Conservation (phyloP, 495 filamentous ascomycete genomes). For the Pseudomonodictys pantanalensis region DNA sequence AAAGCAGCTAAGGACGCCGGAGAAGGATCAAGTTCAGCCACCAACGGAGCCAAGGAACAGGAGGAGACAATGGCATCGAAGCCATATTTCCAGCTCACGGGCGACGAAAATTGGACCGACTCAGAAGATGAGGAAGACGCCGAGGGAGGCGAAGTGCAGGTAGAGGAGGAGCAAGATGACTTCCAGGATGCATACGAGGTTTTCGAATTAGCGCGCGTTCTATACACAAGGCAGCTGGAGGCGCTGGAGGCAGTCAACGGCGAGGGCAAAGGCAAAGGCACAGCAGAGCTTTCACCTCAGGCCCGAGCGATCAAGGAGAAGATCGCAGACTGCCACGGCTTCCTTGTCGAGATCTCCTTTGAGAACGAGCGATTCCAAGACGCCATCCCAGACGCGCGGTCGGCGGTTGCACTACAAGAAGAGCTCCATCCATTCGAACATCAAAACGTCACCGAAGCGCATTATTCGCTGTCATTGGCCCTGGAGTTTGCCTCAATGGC, state of each 20-base stretch:
- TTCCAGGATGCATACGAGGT: slow-evolving; percentile 87
- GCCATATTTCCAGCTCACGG: slow-evolving; percentile 84
- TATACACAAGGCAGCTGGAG: slow-evolving; percentile 61
- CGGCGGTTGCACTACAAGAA: slow-evolving; percentile 71
- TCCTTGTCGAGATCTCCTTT: slow-evolving; percentile 88
- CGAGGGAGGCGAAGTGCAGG: slow-evolving; percentile 49
- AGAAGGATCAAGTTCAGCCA: slow-evolving; percentile 2
- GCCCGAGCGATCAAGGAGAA: slow-evolving; percentile 71
- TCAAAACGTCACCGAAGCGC: slow-evolving; percentile 82
- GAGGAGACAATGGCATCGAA: slow-evolving; percentile 49
- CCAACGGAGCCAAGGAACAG: slow-evolving; percentile 16
- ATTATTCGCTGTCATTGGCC: slow-evolving; percentile 93
- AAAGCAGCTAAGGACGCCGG: slow-evolving; percentile 43
- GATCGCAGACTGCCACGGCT: slow-evolving; percentile 84
- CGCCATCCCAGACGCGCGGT: slow-evolving; percentile 75
- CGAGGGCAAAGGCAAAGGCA: slow-evolving; percentile 49
- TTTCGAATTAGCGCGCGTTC: slow-evolving; percentile 82
- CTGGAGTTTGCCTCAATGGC: slow-evolving; percentile 89
- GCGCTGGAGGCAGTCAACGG: slow-evolving; percentile 39
- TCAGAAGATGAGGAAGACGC: slow-evolving; percentile 70
- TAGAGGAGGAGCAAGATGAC: slow-evolving; percentile 69
- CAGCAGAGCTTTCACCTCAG: slow-evolving; percentile 43
- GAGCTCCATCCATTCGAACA: slow-evolving; percentile 74
- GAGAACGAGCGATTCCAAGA: slow-evolving; percentile 86
- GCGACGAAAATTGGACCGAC: slow-evolving; percentile 87